These are phyloP conservation scores for Arctostaphylos glauca DNA, from an alignment of 148 eudicot genomes.

Conservation along the genomic window DNA sequence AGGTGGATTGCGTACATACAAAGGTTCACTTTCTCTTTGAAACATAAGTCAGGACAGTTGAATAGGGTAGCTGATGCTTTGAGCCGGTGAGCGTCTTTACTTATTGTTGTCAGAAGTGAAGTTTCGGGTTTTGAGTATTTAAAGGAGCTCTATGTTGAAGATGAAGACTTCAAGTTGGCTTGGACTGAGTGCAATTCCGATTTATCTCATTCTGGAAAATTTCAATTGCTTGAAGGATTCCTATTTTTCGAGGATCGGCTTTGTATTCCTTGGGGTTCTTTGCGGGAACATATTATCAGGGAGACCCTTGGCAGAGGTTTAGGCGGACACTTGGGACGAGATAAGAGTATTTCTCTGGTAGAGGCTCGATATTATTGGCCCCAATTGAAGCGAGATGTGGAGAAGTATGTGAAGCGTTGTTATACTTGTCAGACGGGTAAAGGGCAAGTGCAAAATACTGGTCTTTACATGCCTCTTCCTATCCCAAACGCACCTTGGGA, in stretches of 20 bases:
- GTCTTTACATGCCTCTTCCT: background rate
- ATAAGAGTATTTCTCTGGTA: background rate
- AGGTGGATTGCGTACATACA: background rate
- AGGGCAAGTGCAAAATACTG: background rate
- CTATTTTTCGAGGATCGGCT: background rate
- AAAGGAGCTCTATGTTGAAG: background rate
- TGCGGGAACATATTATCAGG: background rate
- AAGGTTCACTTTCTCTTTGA: background rate
- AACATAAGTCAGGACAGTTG: background rate
- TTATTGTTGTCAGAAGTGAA: background rate
- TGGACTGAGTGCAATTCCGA: background rate
- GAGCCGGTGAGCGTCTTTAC: background rate
- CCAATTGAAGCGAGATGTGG: background rate
- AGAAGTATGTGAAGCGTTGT: background rate
- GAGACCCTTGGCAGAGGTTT: background rate
- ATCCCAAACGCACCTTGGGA: too few relatives aligned
- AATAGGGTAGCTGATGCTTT: constrained; percentile 4
- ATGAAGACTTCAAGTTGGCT: background rate
- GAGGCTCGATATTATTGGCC: background rate
- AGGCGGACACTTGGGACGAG: background rate
- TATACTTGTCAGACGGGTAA: background rate
- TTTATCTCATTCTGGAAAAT: background rate
- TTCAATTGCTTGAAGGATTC: background rate
- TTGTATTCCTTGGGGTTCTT: background rate
- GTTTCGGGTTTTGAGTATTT: background rate